Evolutionary conservation across 306 rosid genomes (phyloP), one percentile per base, ranked within the genome.

Genomic region (Vigna unguiculata): DNA sequence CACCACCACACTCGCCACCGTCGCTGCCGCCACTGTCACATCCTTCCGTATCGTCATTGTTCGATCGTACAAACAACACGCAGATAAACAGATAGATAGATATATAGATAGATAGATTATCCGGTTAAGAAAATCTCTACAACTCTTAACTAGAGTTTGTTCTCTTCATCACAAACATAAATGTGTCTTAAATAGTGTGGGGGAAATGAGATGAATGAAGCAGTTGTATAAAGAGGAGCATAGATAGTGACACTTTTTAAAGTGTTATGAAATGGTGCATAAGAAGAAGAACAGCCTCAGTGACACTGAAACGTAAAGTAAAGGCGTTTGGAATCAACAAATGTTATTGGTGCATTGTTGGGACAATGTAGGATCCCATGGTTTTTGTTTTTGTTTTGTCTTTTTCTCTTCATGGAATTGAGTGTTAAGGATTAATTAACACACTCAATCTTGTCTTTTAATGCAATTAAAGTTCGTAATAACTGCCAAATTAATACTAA

Each of bases 31-130:
- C 63, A 46, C 17, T 55, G 8, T 0, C 19, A 0, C 48, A 36
- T 2, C 48, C 53, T 74, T 72, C 61, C 10, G 59, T 40, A 71
- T 60, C 64, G 40, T 83, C 81, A 53, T 77, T 70, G 34, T 82
- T 66, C 6, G 3, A 10, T 15, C 32, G 28, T 47, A 57, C 71
- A 52, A 20, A 32, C 4, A 1, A n/a, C 1, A 0, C 15, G 28
- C 5, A 49, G 9, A 34, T 25, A 25, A 3, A 25, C 4, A 25
- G 3, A 61, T n/a, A 62, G 7, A 61, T 61, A 62, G 0, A 34
- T 2, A 34, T 0, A 34, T 5, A 32, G 7, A 32, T 0, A 32
- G 36, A 32, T 0, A 4, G 6, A 32, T 5, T 4, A 5, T 4
- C 1, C 0, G 0, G 55, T 7, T 7, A 0, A 7, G 10, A n/a